phyloP scores from a whole-genome alignment of 176 grass and related monocot species.

The Oryza glaberrima region DNA sequence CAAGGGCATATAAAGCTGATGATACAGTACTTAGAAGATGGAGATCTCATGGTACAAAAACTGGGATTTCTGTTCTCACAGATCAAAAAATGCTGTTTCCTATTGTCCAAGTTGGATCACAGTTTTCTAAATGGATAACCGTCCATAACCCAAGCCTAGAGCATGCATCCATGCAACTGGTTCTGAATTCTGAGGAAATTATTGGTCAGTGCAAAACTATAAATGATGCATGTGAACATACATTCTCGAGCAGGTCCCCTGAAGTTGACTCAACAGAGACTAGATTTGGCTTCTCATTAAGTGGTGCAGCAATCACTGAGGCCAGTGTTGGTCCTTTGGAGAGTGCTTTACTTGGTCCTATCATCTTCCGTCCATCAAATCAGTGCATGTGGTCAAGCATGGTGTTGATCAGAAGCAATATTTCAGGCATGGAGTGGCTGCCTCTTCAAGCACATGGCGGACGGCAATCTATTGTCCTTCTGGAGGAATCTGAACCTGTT shows the following conservation, averaged over 20 bases:
- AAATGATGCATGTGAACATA: slow-evolving; percentile 65
- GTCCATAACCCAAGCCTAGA: slow-evolving; percentile 73
- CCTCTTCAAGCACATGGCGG: slow-evolving; percentile 81
- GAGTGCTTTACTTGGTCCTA: slow-evolving; percentile 70
- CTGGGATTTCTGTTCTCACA: slow-evolving; percentile 63
- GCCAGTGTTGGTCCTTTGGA: slow-evolving; percentile 61
- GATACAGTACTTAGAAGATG: slow-evolving; percentile 75
- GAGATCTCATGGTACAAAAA: slow-evolving; percentile 72
- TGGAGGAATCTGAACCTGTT: slow-evolving; percentile 79
- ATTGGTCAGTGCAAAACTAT: slow-evolving; percentile 77
- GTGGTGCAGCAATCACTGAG: slow-evolving; percentile 66
- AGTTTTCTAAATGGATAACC: slow-evolving; percentile 69
- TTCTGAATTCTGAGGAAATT: slow-evolving; percentile 79
- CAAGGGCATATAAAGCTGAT: slow-evolving; percentile 55
- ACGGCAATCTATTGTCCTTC: slow-evolving; percentile 66
- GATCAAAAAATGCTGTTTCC: slow-evolving; percentile 74
- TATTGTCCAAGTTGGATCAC: slow-evolving; percentile 80
- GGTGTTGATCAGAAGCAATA: slow-evolving; percentile 81
- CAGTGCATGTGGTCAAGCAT: slow-evolving; percentile 87
- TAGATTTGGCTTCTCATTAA: slow-evolving; percentile 89
- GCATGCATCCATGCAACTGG: slow-evolving; percentile 70
- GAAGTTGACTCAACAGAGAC: slow-evolving; percentile 71
- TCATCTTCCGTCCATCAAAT: slow-evolving; percentile 90
- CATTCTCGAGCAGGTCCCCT: slow-evolving; percentile 75
- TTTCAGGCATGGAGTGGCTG: slow-evolving; percentile 84